Evolutionary conservation across 352 stramenopile genomes (phyloP), one percentile per base, ranked within the genome.

Genomic region (Peronospora belbahrii): DNA sequence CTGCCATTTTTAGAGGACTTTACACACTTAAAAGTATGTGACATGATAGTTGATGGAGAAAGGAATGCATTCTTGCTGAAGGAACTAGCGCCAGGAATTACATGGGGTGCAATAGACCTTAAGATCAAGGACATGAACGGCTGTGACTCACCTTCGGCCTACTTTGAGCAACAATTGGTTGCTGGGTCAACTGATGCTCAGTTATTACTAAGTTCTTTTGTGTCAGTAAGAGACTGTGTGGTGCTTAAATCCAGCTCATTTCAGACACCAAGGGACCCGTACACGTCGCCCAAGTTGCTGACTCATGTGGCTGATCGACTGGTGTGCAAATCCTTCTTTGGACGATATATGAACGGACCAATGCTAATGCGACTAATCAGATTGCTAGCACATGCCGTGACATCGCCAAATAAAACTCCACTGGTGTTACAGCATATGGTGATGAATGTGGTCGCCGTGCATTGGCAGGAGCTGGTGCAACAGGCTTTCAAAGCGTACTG

Each of bases 101-200:
- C 76, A 35, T 88, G 76, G 76, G 71, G 63, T 7, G 76, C 76
- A 1, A 42, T 88, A 39, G 76, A 86, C 48, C 68, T 88, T 43
- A 86, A 88, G 57, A 67, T 83, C 42, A 86, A 88, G 54, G 74
- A 88, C 46, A 83, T 88, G 74, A 57, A 76, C 41, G 76, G 76
- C 38, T 67, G 61, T 36, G 71, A 88, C 41, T 79, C 71, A 10
- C 56, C 74, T 11, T 60, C 56, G 17, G 70, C 67, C 39, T 88
- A 86, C 56, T 82, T 88, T n/a, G 76, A 86, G 46, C 58, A 76
- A 35, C 69, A 79, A 37, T 56, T 88, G 42, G 49, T 55, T 17
- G 24, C 41, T 2, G 50, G 68, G 3, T 74, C 75, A 9, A 63
- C 60, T 2, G 69, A 83, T 30, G 70, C 61, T 8, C 72, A 85